Evolutionary conservation across 306 rosid genomes (phyloP), one percentile per base, ranked within the genome.

Genomic region (Phaseolus lunatus): DNA sequence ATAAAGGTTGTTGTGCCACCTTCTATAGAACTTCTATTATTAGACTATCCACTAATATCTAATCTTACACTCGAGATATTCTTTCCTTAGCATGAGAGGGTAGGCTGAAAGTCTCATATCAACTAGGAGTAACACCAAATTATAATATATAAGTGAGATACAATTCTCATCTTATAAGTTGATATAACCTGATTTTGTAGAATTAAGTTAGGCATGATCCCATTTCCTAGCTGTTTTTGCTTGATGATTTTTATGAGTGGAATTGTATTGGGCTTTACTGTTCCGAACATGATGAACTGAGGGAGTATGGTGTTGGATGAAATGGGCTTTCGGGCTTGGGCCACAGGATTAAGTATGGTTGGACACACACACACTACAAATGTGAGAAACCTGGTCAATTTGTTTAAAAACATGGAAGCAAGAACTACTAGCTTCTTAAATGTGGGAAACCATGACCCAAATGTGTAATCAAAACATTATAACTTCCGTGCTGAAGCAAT

Each of bases 201-300:
- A n/a, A n/a, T n/a, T n/a, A n/a, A n/a, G n/a, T n/a, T n/a, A n/a
- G n/a, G n/a, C n/a, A n/a, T n/a, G n/a, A n/a, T n/a, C n/a, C n/a
- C n/a, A n/a, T n/a, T n/a, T n/a, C n/a, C n/a, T n/a, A n/a, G n/a
- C n/a, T n/a, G n/a, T n/a, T n/a, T n/a, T n/a, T n/a, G n/a, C 39
- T 18, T 71, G 26, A 62, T 48, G 82, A 11, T 61, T 13, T 70
- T 64, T 65, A 9, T 70, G 20, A 48, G 53, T 69, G 49, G 18
- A 27, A 71, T 37, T 9, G 3, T 69, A 14, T 48, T 75, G 44
- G 20, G 47, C 9, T 70, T 18, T 15, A 59, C 56, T 54, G 45
- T 70, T 63, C 61, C n/a, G 52, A 29, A 16, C 53, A 66, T 11
- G 66, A 65, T 3, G 24, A 63, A 50, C 72, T 20, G 31, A 58